These are phyloP conservation scores for Limtongozyma cylindracea DNA, from an alignment of 805 yeast genomes.

Conservation along the genomic window DNA sequence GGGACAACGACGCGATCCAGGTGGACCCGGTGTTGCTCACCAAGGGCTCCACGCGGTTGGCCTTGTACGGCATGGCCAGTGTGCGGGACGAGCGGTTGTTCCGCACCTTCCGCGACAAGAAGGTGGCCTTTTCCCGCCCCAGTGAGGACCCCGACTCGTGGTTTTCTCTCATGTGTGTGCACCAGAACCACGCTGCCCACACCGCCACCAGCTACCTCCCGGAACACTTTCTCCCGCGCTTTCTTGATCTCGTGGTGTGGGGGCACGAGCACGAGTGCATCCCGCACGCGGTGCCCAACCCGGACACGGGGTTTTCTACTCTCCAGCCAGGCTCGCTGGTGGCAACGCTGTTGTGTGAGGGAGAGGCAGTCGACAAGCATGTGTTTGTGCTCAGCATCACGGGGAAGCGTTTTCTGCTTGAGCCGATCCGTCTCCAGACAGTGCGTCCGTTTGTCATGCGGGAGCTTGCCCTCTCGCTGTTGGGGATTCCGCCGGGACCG, in stretches of 20 bases:
- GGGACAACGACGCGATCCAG: conserved; percentile 47
- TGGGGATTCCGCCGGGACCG: conserved; percentile 31
- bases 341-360: conserved; percentile 73
- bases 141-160: conserved; percentile 26
- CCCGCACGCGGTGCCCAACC: conserved; percentile 36
- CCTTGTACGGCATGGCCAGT: conserved; percentile 73
- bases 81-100: conserved; percentile 76
- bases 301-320: conserved; percentile 42
- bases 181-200: conserved; percentile 75
- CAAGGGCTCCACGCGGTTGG: conserved; percentile 63
- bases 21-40: conserved; percentile 57
- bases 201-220: conserved; percentile 67
- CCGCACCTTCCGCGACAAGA: conserved; percentile 58
- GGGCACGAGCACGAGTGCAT: conserved; percentile 96
- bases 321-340: conserved; percentile 88
- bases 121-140: conserved; percentile 61
- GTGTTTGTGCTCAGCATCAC: conserved; percentile 46
- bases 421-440: conserved; percentile 37
- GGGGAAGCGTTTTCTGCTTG: conserved; percentile 26
- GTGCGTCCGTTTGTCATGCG: conserved; percentile 68
- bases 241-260: conserved; percentile 74
- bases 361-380: conserved; percentile 54
- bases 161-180: conserved; percentile 73
- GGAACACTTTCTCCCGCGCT: conserved; percentile 58
- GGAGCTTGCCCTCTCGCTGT: conserved; percentile 26